These are phyloP conservation scores for Fusarium nelsonii DNA, from an alignment of 2,329 filamentous ascomycete genomes.

Conservation along the genomic window DNA sequence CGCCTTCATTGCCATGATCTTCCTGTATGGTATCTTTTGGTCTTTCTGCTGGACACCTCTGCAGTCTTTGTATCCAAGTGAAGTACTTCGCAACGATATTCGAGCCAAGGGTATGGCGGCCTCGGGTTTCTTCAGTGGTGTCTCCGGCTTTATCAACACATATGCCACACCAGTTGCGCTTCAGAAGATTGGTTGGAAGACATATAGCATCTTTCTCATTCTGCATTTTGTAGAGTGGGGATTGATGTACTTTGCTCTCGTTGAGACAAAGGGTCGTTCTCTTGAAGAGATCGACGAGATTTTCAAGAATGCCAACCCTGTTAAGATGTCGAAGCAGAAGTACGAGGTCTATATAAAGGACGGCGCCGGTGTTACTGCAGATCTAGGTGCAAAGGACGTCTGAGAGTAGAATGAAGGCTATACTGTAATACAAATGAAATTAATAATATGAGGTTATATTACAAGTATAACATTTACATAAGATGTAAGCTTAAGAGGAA, in stretches of 20 bases:
- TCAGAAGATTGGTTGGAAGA: slow-evolving; percentile 6
- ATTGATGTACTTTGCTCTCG: slow-evolving; percentile 9
- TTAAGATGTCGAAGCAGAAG: slow-evolving; percentile 11
- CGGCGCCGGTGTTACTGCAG: neutral
- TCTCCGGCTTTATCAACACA: slow-evolving; percentile 7
- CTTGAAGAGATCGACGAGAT: slow-evolving; percentile 7
- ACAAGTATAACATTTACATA: too few relatives aligned
- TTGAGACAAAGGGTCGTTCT: slow-evolving; percentile 9
- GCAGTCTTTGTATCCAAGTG: slow-evolving; percentile 2
- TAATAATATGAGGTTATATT: too few relatives aligned
- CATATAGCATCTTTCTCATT: slow-evolving; percentile 6
- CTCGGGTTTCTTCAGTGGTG: slow-evolving; percentile 2
- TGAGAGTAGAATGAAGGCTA: neutral
- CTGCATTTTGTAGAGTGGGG: slow-evolving; percentile 4
- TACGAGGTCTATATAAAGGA: slow-evolving; percentile 6
- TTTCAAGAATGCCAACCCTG: neutral
- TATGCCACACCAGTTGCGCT: slow-evolving; percentile 11
- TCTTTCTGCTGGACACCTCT: slow-evolving; percentile 16
- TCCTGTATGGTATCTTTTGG: slow-evolving; percentile 4
- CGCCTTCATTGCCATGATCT: slow-evolving; percentile 10
- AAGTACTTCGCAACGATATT: slow-evolving; percentile 6
- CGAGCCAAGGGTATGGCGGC: slow-evolving; percentile 9
- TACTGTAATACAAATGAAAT: too few relatives aligned
- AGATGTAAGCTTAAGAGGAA: too few relatives aligned
- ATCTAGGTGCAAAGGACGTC: neutral